Conservation (phyloP, 2,329 filamentous ascomycete genomes). For the Colletotrichum acutatum region DNA sequence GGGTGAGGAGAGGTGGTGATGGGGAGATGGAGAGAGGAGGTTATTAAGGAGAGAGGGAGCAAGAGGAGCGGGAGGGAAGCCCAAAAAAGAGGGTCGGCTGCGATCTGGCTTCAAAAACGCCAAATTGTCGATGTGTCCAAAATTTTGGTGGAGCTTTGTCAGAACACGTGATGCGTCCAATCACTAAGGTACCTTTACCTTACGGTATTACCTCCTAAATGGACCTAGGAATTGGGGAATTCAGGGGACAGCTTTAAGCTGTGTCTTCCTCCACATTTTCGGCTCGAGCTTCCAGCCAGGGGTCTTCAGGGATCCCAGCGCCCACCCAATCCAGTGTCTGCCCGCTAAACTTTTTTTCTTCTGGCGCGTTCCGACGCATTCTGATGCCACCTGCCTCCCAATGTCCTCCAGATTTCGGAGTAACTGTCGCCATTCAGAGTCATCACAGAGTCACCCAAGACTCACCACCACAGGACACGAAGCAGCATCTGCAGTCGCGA, state of each 20-base stretch:
- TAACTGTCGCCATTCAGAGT: neutral
- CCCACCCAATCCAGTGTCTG: slow-evolving; percentile 19
- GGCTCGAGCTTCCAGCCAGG: slow-evolving; percentile 12
- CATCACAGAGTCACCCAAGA: neutral
- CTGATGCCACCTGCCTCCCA: slow-evolving; percentile 27
- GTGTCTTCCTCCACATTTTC: slow-evolving; percentile 1
- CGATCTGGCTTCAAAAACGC: slow-evolving; percentile 57
- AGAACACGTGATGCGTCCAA: slow-evolving; percentile 44
- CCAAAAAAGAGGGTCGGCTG: slow-evolving; percentile 36
- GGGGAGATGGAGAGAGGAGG: slow-evolving; percentile 39
- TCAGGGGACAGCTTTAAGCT: neutral
- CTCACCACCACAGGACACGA: slow-evolving; percentile 17
- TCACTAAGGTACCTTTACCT: neutral
- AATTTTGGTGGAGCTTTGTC: slow-evolving; percentile 44
- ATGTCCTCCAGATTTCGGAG: neutral
- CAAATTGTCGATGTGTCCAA: slow-evolving; percentile 59
- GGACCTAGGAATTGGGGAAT: neutral
- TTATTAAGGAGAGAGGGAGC: slow-evolving; percentile 50
- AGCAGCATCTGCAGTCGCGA: slow-evolving; percentile 2
- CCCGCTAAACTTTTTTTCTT: slow-evolving; percentile 19
- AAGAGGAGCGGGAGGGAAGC: slow-evolving; percentile 37
- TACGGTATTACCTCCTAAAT: neutral
- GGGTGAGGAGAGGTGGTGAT: slow-evolving; percentile 43
- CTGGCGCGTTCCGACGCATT: slow-evolving; percentile 30
- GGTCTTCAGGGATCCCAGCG: slow-evolving; percentile 11